Base-by-base conservation (phyloP, 164 flowering plant genomes). In the Vitis labrusca region DNA sequence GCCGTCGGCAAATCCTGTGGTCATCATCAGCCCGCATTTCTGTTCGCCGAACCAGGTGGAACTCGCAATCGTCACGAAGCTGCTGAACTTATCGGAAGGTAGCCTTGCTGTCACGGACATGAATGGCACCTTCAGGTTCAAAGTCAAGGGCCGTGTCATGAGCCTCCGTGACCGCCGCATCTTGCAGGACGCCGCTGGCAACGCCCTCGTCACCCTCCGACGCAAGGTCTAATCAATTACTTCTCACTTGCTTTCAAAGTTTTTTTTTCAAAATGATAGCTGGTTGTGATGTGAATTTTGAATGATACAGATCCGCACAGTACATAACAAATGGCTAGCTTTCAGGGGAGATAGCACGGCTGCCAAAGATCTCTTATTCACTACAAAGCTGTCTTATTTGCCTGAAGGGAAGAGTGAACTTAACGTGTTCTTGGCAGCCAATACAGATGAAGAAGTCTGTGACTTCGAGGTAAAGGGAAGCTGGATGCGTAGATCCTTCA, bases 41-140 rank as follows among this genome's bases (percentile, higher is more conserved):
- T 75, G 81, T 29, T 65, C 78, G 9, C 82, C 88, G 0, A 71
- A 81, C 64, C 84, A 81, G 0, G 78, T 89, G 6, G 88, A 89
- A 65, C 83, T 89, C 8, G 67, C 78, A n/a, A 66, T 88, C 8
- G 72, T 73, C 8, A 77, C 74, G 61, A 81, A 81, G 78, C 63
- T 83, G 2, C 23, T 87, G 59, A 74, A 79, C 61, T 12, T 86
- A n/a, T 59, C 72, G 0, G 88, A 85, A 3, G 86, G 89, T 1
- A 80, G 59, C 59, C 86, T 87, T 47, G 76, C 47, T 11, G 83
- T 86, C 57, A 76, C 78, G 0, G 91, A 88, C 63, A 55, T 68
- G 3, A 76, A 85, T 50, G 88, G 85, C n/a, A 81, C 71, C 76
- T 11, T 78, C 62, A 56, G 87, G 47, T 87, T 89, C 76, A 80